phyloP scores from a whole-genome alignment of 768 basidiomycete species.

The Suillus lakei region DNA sequence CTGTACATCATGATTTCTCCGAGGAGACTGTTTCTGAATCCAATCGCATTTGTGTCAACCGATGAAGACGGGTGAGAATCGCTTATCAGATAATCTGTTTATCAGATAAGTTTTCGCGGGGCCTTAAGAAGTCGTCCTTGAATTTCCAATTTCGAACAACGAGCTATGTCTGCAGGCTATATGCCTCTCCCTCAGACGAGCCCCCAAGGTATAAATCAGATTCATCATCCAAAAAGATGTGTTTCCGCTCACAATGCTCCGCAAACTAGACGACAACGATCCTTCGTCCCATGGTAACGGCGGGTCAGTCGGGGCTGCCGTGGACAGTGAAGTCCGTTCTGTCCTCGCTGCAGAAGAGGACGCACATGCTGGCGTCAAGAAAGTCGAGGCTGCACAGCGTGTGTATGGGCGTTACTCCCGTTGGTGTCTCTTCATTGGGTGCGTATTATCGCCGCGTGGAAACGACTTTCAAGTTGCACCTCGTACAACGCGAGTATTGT shows the following conservation, averaged over 20 bases:
- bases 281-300: background rate
- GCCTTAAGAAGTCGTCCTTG: too few relatives aligned
- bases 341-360: conserved; percentile 22
- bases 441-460: conserved; percentile 7
- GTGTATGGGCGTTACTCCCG: conserved; percentile 58
- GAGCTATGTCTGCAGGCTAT: conserved; percentile 23
- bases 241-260: conserved; percentile 6
- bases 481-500: too few relatives aligned
- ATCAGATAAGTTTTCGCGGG: too few relatives aligned
- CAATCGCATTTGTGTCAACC: too few relatives aligned
- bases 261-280: conserved; percentile 11
- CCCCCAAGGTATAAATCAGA: conserved; percentile 18
- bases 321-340: background rate
- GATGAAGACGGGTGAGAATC: too few relatives aligned
- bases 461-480: background rate
- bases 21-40: too few relatives aligned
- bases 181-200: conserved; percentile 16
- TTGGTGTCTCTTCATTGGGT: conserved; percentile 68
- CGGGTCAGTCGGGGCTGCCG: background rate
- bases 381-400: conserved; percentile 54
- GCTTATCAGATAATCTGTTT: too few relatives aligned
- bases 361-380: conserved; percentile 46
- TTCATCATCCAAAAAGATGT: background rate
- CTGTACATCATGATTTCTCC: too few relatives aligned
- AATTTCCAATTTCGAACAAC: background rate